A percentile compares a stretch with the other conserved stretches of the same genome.
phyloP scores from a whole-genome alignment of 768 basidiomycete genomes.

The Russula sp. region DNA sequence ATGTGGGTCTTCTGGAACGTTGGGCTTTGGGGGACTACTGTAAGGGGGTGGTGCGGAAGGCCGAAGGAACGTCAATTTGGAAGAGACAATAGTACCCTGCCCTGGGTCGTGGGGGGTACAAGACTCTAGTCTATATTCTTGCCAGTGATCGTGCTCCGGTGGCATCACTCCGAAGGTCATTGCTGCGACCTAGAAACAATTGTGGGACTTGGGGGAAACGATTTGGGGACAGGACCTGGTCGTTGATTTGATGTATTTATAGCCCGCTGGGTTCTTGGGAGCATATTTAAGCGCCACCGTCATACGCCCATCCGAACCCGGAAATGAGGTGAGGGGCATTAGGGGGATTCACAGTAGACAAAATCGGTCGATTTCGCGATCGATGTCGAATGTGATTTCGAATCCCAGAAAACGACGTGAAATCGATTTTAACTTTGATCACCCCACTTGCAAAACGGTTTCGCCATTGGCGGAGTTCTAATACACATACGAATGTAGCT shows the following conservation, averaged over 20 bases:
- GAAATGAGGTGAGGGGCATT: background rate
- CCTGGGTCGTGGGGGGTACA: background rate
- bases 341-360: no score
- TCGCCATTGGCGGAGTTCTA: no score
- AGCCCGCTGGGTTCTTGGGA: background rate
- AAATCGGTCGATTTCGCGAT: no score
- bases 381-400: no score
- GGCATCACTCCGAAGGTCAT: background rate
- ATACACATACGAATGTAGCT: no score
- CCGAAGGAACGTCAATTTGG: background rate
- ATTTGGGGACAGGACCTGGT: no score
- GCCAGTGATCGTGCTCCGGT: background rate
- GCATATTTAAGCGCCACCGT: background rate
- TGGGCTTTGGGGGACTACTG: background rate
- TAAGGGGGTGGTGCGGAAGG: conserved; percentile 1
- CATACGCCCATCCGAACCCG: background rate
- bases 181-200: background rate
- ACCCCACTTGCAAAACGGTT: no score
- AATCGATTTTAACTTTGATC: no score
- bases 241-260: background rate
- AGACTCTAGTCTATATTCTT: background rate
- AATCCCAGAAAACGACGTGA: no score
- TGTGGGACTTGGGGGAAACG: background rate
- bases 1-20: background rate
- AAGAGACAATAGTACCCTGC: background rate